Evolutionary conservation across 1,139 yeast species (phyloP), one percentile per base, ranked within the genome.

Genomic region (Geotrichum fermentans): DNA sequence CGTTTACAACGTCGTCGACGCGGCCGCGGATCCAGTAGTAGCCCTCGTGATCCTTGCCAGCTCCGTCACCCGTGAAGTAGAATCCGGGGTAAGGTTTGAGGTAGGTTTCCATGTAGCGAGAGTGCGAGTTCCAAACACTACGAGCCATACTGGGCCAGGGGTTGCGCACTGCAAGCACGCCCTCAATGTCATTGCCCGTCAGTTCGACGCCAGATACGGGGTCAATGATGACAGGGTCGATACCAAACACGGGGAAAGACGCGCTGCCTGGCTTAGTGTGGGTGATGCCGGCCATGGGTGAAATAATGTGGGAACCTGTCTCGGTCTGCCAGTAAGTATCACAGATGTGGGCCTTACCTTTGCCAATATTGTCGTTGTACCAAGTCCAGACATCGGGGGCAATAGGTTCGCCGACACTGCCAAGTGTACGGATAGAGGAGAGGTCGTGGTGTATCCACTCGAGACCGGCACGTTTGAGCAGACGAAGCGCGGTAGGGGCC

Each of bases 261-360:
- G 96, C 95, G 48, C 94, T 83, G 63, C 96, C 96, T 40, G 96
- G 96, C 69, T 88, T 88, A 60, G 88, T 83, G 63, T 94, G 90
- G 50, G 84, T 79, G 35, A 84, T 80, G 68, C 96, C 96, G 33
- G 95, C 95, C 60, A 87, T 71, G 60, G 96, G 95, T 35, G 95
- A 88, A 67, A 88, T 85, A 66, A 87, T 76, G 68, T 87, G 95
- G 49, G 95, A 82, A 50, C 96, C 96, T n/a, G 92, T 82, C 71
- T 88, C 96, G 16, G 96, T 88, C 74, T 87, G 96, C 96, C 96
- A 88, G 75, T 86, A 85, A 45, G 96, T 88, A 70, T 88, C 96
- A 64, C 88, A 78, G 56, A 88, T 79, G 51, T 74, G 77, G 68
- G 95, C 85, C 63, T 82, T 77, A 52, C 80, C 79, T 65, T 84